Evolutionary conservation across 176 grass and related monocot genomes (phyloP), one percentile per base, ranked within the genome.

Genomic region (Tillandsia leiboldiana): DNA sequence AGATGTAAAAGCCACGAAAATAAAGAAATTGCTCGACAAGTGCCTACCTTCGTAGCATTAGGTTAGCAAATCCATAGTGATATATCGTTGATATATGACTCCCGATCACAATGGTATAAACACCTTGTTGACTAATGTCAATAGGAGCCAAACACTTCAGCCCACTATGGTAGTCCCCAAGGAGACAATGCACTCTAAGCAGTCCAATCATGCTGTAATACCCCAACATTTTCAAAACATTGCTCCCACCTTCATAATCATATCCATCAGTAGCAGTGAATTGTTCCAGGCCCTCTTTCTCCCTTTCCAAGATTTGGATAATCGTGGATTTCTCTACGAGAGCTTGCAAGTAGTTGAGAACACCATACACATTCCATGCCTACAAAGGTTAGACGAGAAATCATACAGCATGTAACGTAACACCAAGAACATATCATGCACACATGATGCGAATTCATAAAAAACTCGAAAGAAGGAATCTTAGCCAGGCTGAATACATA

Each of bases 201-300:
- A 99, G 73, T 2, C 94, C 94, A 65, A 99, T 86, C 94, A 99
- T 99, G 82, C 94, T 93, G 82, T 99, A 99, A 69, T 99, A 99
- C 56, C 94, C 94, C 64, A 99, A 80, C 82, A 99, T 83, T 86
- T 99, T 99, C 15, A 99, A 78, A 54, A 99, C 94, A 51, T 99
- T 99, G 74, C 94, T 99, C 7, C 94, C 89, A 5, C 90, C 94
- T 26, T 99, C 66, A 51, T 99, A 99, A 70, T 99, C 94, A 11
- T 99, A 99, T 1, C 94, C 94, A 10, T 99, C 89, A 0, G 82
- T 90, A 51, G 84, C 82, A 0, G 94, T 88, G 72, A 99, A 99
- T 84, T 90, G 84, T 66, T 99, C 94, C 47, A 99, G 82, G 1
- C 89, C 94, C 29, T 86, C 94, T 79, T 99, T 97, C 75, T 93